Conservation (phyloP, 345 rosid species). For the Arabis hirsuta region DNA sequence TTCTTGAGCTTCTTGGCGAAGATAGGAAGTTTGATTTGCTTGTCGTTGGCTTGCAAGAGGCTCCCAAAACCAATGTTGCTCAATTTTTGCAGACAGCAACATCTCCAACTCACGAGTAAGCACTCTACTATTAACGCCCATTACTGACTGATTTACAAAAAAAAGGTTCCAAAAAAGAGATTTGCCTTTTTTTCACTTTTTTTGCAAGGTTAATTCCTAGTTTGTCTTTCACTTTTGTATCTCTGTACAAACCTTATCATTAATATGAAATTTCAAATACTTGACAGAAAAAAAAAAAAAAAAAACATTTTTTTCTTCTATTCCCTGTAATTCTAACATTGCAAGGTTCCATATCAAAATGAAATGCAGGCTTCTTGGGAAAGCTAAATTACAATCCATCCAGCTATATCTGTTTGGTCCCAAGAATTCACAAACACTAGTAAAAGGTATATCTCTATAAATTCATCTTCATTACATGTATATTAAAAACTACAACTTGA, state of each 20-base stretch:
- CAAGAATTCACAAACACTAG: conserved; percentile 38
- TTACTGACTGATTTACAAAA: not conserved
- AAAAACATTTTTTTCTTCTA: not conserved
- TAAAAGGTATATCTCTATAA: conserved; percentile 32
- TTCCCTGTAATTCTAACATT: conserved; percentile 3
- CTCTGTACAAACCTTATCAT: too few relatives aligned
- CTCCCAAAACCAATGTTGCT: conserved; percentile 38
- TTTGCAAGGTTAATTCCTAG: too few relatives aligned
- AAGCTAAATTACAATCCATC: conserved; percentile 39
- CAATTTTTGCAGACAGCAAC: conserved; percentile 36
- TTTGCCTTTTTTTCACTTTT: too few relatives aligned
- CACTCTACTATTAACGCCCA: not conserved
- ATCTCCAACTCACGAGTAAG: conserved; percentile 43
- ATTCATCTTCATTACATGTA: not conserved
- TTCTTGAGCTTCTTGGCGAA: conserved; percentile 39
- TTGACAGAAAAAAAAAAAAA: too few relatives aligned
- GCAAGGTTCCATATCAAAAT: conserved; percentile 11
- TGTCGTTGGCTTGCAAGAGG: conserved; percentile 44
- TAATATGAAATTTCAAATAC: too few relatives aligned
- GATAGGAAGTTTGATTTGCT: conserved; percentile 43
- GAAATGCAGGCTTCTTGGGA: conserved; percentile 40
- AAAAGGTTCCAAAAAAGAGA: too few relatives aligned
- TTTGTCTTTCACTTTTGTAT: too few relatives aligned
- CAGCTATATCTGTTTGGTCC: conserved; percentile 44
- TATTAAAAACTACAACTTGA: not conserved